These are phyloP conservation scores for Pulveroboletus sp. DNA, from an alignment of 768 basidiomycete genomes.

Conservation along the genomic window DNA sequence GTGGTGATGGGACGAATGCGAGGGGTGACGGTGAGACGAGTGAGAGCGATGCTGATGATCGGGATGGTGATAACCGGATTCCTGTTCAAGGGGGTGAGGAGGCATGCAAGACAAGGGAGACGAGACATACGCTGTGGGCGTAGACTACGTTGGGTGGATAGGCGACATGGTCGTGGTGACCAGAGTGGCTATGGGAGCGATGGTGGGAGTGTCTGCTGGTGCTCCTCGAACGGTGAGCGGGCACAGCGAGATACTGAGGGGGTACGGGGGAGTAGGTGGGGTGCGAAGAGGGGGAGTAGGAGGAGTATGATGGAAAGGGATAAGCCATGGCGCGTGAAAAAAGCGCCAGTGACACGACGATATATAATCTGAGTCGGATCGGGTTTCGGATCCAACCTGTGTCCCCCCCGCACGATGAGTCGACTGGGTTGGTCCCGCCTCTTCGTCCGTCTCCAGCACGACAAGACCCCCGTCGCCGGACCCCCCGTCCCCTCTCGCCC, in stretches of 20 bases:
- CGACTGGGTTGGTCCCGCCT: conserved; percentile 6
- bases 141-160: conserved; percentile 8
- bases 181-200: conserved; percentile 4
- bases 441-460: conserved; percentile 14
- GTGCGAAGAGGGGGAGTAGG: neutral
- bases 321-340: conserved; percentile 17
- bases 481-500: conserved; percentile 17
- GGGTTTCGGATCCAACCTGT: conserved; percentile 5
- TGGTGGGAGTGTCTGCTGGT: conserved; percentile 16
- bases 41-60: conserved; percentile 12
- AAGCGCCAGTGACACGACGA: neutral
- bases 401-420: neutral
- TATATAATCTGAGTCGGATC: conserved; percentile 12
- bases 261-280: neutral
- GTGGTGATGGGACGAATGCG: conserved; percentile 15
- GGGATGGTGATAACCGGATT: conserved; percentile 17
- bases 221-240: conserved; percentile 6
- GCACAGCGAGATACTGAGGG: conserved; percentile 8
- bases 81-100: conserved; percentile 5
- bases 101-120: no score
- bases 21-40: conserved; percentile 11
- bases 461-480: conserved; percentile 1
- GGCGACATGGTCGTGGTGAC: neutral
- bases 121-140: conserved; percentile 13
- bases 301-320: conserved; percentile 17